A percentile compares a stretch with the other conserved stretches of the same genome.
These are phyloP conservation scores for Russula emetica DNA, from an alignment of 768 basidiomycete species.

Conservation along the genomic window DNA sequence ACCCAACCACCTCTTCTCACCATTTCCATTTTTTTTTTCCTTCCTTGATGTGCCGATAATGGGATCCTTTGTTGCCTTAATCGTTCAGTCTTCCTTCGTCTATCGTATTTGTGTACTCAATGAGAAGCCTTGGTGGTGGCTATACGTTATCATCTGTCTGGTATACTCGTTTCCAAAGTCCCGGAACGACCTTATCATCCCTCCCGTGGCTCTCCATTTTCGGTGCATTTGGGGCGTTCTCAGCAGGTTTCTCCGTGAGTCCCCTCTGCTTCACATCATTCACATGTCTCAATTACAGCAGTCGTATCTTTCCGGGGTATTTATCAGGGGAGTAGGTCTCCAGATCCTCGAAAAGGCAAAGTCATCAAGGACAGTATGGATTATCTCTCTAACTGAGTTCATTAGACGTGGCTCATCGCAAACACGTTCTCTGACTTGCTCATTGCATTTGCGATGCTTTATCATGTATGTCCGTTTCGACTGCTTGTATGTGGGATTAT, in stretches of 20 bases:
- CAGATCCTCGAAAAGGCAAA: neutral
- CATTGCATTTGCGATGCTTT: conserved; percentile 9
- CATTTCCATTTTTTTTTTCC: no score
- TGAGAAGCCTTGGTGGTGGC: no score
- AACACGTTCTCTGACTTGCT: conserved; percentile 5
- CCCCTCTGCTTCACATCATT: neutral
- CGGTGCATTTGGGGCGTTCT: no score
- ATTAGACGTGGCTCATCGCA: conserved; percentile 10
- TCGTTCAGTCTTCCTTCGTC: no score
- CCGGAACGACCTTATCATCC: no score
- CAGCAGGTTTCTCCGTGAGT: conserved; percentile 9
- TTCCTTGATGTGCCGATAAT: no score
- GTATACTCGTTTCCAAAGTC: no score
- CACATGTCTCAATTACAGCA: neutral
- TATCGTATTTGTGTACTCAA: no score
- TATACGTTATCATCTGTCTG: no score
- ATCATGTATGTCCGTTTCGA: neutral
- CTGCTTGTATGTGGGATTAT: neutral
- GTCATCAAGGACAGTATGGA: neutral
- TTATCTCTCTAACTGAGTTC: neutral
- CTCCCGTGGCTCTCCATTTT: no score
- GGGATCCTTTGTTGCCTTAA: no score
- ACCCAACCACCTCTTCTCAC: conserved; percentile 28
- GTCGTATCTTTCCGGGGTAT: neutral
- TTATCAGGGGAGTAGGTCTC: neutral